phyloP scores from a whole-genome alignment of 2,329 filamentous ascomycete genomes.

The Juglanconis oblonga region DNA sequence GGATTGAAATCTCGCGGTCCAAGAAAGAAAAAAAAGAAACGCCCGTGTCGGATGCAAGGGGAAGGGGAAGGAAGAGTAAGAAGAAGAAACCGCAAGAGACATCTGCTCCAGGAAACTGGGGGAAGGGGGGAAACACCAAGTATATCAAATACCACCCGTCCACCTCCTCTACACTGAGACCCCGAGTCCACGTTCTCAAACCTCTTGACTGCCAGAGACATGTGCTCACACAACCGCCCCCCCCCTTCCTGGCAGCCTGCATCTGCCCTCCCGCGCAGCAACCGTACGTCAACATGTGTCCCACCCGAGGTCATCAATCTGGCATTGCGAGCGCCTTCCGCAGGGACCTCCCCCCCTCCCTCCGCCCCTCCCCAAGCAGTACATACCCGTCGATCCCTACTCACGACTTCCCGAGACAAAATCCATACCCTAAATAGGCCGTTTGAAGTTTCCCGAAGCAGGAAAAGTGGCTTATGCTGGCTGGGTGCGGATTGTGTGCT shows the following conservation, averaged over 20 bases:
- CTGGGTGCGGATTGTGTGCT: background rate
- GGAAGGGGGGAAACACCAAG: background rate
- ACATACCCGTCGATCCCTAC: background rate
- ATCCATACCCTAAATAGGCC: background rate
- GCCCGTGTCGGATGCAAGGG: background rate
- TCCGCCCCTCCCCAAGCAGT: background rate
- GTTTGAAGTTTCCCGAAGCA: background rate
- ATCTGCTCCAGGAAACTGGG: background rate
- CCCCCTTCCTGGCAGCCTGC: conserved; percentile 11
- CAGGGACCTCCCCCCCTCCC: background rate
- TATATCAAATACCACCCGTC: background rate
- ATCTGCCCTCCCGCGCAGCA: conserved; percentile 5
- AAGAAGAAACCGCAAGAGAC: background rate
- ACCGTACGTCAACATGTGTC: background rate
- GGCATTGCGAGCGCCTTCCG: background rate
- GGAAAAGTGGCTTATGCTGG: background rate
- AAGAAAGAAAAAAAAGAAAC: background rate
- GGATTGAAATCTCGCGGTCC: too few species aligned
- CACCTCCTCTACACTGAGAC: background rate
- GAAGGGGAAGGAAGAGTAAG: background rate
- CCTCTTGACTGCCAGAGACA: conserved; percentile 4
- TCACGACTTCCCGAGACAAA: background rate
- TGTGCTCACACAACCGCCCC: conserved; percentile 10
- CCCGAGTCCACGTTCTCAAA: background rate
- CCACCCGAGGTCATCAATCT: background rate